Evolutionary conservation across 2,329 filamentous ascomycete genomes (phyloP).

Genomic region (Diaporthe amygdali): DNA sequence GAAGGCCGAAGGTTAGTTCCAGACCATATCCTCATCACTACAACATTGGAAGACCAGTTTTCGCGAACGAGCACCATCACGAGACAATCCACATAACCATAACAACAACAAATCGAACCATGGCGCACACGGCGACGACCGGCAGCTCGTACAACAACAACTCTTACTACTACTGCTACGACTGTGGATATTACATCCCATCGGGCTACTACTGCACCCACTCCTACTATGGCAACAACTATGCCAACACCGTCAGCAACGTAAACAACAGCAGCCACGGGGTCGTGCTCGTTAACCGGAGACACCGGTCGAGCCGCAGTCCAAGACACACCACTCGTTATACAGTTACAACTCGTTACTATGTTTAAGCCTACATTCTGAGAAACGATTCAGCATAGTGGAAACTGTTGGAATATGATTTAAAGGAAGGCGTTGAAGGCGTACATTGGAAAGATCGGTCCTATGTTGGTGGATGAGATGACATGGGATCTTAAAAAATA

Average conservation of each 20-base stretch:
- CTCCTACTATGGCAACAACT: constrained; percentile 4
- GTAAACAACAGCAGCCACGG: not conserved
- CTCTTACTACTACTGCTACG: constrained; percentile 17
- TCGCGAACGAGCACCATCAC: not conserved
- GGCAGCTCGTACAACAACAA: not conserved
- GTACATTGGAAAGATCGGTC: not conserved
- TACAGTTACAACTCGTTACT: not conserved
- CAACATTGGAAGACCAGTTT: not conserved
- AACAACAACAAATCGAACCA: not conserved
- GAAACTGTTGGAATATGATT: not conserved
- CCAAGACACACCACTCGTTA: constrained; percentile 11
- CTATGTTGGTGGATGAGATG: not conserved
- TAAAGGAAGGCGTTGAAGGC: not conserved
- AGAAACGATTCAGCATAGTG: not conserved
- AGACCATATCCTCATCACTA: not conserved
- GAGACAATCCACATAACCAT: not conserved
- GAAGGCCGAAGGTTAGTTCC: not conserved
- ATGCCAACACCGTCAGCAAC: not conserved
- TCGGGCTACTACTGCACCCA: constrained; percentile 19
- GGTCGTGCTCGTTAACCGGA: not conserved
- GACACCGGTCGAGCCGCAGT: not conserved
- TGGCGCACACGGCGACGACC: not conserved
- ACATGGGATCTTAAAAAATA: too few species aligned
- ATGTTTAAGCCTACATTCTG: not conserved
- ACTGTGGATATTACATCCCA: constrained; percentile 19